phyloP scores from a whole-genome alignment of 306 rosid species.

The Urtica urens region DNA sequence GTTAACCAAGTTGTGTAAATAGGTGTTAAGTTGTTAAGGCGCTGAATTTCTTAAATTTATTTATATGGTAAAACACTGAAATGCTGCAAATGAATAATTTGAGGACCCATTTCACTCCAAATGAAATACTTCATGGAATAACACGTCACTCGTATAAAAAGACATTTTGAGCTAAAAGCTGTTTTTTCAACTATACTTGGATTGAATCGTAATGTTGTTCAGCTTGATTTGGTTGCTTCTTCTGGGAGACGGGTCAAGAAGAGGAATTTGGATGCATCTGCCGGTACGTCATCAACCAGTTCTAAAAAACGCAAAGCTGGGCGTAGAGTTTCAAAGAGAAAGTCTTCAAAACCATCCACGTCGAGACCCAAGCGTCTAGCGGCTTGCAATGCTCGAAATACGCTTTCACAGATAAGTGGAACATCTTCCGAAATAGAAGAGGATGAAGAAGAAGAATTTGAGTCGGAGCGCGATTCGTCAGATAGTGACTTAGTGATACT shows the following conservation, averaged over 20 bases:
- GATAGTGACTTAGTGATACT: slow-evolving; percentile 24
- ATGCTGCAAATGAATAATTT: too few species aligned
- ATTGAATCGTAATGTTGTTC: slow-evolving; percentile 22
- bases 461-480: slow-evolving; percentile 44
- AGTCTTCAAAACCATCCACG: slow-evolving; percentile 42
- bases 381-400: slow-evolving; percentile 63
- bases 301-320: slow-evolving; percentile 38
- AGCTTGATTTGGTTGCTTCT: slow-evolving; percentile 38
- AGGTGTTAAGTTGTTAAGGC: too few species aligned
- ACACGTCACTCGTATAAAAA: too few species aligned
- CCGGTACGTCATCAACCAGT: slow-evolving; percentile 33
- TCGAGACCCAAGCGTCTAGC: slow-evolving; percentile 61
- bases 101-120: too few species aligned
- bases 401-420: slow-evolving; percentile 44
- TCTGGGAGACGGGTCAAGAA: slow-evolving; percentile 69
- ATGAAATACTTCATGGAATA: too few species aligned
- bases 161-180: too few species aligned
- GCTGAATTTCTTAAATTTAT: too few species aligned
- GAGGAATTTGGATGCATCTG: slow-evolving; percentile 55
- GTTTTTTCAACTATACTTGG: neutral
- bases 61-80: too few species aligned
- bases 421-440: slow-evolving; percentile 60
- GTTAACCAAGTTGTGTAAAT: too few species aligned
- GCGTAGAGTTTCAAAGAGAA: slow-evolving; percentile 35
- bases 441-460: slow-evolving; percentile 41